phyloP scores from a whole-genome alignment of 116 monocot genomes.

The Posidonia oceanica region DNA sequence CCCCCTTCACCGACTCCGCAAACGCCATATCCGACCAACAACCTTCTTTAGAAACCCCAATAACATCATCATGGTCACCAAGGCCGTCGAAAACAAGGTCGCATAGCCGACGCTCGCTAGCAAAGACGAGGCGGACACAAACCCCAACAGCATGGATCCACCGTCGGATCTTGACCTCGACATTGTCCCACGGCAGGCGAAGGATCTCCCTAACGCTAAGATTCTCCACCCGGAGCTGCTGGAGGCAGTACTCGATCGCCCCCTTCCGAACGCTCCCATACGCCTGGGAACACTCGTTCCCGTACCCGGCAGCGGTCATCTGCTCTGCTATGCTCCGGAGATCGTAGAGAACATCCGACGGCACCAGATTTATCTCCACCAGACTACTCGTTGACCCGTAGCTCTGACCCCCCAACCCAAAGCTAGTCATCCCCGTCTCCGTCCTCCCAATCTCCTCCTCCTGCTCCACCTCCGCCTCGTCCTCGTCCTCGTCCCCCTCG shows the following conservation, averaged over 20 bases:
- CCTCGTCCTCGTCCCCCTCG: conserved; percentile 2
- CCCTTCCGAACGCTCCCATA: conserved; percentile 40
- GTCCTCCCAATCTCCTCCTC: background rate
- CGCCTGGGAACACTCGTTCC: conserved; percentile 46
- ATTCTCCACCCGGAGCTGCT: conserved; percentile 49
- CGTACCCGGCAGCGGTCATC: conserved; percentile 47
- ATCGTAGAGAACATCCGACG: conserved; percentile 38
- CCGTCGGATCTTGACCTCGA: conserved; percentile 47
- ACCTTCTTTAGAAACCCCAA: background rate
- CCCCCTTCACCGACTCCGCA: conserved; percentile 35
- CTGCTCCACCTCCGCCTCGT: background rate
- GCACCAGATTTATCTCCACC: conserved; percentile 48
- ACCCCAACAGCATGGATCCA: conserved; percentile 64
- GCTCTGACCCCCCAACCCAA: conserved; percentile 1
- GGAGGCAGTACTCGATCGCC: conserved; percentile 37
- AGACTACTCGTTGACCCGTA: conserved; percentile 30
- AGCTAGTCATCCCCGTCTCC: too few species aligned
- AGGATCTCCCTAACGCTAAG: conserved; percentile 63
- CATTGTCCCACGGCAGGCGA: conserved; percentile 42
- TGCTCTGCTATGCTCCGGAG: conserved; percentile 53
- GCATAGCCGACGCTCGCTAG: conserved; percentile 61
- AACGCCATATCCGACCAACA: conserved; percentile 35
- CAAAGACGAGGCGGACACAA: conserved; percentile 49
- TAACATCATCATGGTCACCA: background rate
- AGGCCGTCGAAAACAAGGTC: conserved; percentile 43